A percentile compares a stretch with the other conserved stretches of the same genome.
Conservation (phyloP, 2,329 filamentous ascomycete species). For the Ascochyta rabiei region DNA sequence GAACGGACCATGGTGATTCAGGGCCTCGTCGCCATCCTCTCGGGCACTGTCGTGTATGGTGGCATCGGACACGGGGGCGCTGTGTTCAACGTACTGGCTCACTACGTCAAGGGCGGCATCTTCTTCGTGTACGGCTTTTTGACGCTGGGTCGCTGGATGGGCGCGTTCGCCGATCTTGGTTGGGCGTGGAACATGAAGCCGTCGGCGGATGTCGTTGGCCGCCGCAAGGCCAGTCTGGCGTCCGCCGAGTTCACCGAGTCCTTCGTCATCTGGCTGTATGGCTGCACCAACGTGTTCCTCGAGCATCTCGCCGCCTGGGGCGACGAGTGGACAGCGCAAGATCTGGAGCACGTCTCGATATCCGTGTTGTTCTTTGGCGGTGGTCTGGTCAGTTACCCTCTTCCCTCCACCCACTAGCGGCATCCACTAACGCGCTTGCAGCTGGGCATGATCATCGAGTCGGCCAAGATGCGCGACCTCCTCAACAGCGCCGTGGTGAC, state of each 20-base stretch:
- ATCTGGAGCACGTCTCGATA: slow-evolving; percentile 91
- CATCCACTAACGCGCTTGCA: slow-evolving; percentile 36
- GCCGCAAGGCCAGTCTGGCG: slow-evolving; percentile 67
- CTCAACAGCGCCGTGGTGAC: slow-evolving; percentile 61
- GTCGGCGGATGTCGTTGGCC: slow-evolving; percentile 59
- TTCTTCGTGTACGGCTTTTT: slow-evolving; percentile 93
- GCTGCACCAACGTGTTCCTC: slow-evolving; percentile 86
- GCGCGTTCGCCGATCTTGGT: slow-evolving; percentile 85
- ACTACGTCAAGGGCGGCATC: slow-evolving; percentile 92
- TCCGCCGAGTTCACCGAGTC: slow-evolving; percentile 91
- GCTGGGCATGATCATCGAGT: slow-evolving; percentile 86
- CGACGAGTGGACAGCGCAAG: slow-evolving; percentile 73
- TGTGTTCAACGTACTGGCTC: slow-evolving; percentile 85
- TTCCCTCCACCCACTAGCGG: slow-evolving; percentile 14
- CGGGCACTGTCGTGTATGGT: slow-evolving; percentile 76
- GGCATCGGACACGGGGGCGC: slow-evolving; percentile 76
- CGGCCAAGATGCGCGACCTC: slow-evolving; percentile 65
- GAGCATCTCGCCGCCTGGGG: slow-evolving; percentile 83
- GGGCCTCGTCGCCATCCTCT: slow-evolving; percentile 74
- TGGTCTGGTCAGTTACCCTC: slow-evolving; percentile 69
- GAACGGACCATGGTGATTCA: slow-evolving; percentile 80
- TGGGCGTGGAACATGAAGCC: slow-evolving; percentile 96
- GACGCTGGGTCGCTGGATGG: slow-evolving; percentile 87
- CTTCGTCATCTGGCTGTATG: slow-evolving; percentile 87
- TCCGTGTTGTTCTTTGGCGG: slow-evolving; percentile 93